These are phyloP conservation scores for Hibiscus syriacus DNA, from an alignment of 345 rosid genomes.

Conservation along the genomic window DNA sequence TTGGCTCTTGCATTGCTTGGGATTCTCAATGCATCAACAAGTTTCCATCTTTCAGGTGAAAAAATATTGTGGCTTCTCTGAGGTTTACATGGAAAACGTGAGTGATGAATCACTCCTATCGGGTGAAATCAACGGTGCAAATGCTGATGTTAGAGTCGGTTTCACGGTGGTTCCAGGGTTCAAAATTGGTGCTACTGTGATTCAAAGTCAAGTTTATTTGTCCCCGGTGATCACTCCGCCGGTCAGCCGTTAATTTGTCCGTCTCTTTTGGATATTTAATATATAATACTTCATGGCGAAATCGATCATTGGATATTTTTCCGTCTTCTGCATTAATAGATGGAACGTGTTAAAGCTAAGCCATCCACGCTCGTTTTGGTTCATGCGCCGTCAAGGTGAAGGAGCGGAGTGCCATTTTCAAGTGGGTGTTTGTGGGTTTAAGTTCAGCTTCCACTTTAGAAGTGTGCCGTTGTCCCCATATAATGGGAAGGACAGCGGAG, in stretches of 20 bases:
- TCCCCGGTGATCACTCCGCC: conserved; percentile 32
- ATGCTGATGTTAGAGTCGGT: conserved; percentile 45
- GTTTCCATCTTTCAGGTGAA: conserved; percentile 60
- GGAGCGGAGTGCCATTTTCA: conserved; percentile 9
- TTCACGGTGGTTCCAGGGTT: conserved; percentile 97
- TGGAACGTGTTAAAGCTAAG: not conserved
- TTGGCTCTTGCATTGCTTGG: conserved; percentile 74
- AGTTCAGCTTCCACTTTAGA: conserved; percentile 13
- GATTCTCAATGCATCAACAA: conserved; percentile 45
- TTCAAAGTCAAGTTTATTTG: conserved; percentile 77
- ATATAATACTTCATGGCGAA: conserved; percentile 19
- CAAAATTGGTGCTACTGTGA: conserved; percentile 56
- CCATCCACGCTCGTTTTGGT: not conserved
- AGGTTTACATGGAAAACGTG: conserved; percentile 82
- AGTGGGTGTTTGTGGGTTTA: not conserved
- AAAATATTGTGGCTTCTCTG: conserved; percentile 69
- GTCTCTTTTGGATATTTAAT: not conserved
- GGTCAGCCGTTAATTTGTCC: conserved; percentile 23
- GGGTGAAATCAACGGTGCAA: conserved; percentile 24
- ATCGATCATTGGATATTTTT: too few relatives aligned
- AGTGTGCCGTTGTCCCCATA: conserved; percentile 11
- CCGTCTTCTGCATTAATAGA: too few relatives aligned
- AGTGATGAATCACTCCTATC: conserved; percentile 39
- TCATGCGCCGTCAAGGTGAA: conserved; percentile 1
- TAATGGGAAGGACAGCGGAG: not conserved